phyloP scores from a whole-genome alignment of 208 protist genomes.

The Naegleria gruberi region DNA sequence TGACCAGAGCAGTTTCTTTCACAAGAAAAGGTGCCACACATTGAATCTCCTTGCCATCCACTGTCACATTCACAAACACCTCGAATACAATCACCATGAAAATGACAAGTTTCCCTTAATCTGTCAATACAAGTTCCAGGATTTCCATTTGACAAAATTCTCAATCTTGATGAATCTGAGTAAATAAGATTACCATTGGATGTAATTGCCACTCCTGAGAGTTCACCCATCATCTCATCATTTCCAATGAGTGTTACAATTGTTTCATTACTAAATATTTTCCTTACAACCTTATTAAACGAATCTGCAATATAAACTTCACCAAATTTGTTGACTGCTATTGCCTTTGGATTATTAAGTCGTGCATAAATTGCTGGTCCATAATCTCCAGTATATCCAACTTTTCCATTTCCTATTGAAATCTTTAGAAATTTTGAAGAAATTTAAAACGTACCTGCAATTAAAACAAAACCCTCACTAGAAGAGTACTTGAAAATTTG shows the following conservation, averaged over 20 bases:
- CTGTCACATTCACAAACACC: not conserved
- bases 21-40: not conserved
- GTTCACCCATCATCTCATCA: no score
- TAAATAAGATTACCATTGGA: no score
- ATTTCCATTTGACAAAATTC: no score
- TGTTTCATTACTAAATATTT: not conserved
- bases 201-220: no score
- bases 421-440: no score
- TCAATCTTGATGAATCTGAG: no score
- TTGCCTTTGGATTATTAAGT: not conserved
- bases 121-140: no score
- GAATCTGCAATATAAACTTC: not conserved
- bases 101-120: no score
- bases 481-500: no score
- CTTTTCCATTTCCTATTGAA: no score
- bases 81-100: not conserved
- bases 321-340: not conserved
- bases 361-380: not conserved
- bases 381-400: not conserved
- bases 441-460: no score
- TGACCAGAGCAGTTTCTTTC: not conserved
- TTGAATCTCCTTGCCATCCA: not conserved
- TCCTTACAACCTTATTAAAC: not conserved
- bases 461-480: no score
- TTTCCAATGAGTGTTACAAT: not conserved